phyloP scores from a whole-genome alignment of 768 basidiomycete genomes.

The Macrolepiota dolichaula region DNA sequence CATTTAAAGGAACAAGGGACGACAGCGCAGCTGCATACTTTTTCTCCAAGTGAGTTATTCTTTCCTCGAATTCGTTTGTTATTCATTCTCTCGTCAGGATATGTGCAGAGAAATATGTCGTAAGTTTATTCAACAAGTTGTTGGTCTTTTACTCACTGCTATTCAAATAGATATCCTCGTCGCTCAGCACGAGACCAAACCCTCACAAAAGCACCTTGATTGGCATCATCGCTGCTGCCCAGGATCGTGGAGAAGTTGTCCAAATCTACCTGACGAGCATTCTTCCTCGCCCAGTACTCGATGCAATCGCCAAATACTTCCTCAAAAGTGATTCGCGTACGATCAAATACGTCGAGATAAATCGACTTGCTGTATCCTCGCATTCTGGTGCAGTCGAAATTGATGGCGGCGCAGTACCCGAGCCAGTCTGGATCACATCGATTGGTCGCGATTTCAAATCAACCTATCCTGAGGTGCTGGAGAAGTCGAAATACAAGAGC shows the following conservation, averaged over 20 bases:
- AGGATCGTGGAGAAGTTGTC: neutral
- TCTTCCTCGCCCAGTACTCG: neutral
- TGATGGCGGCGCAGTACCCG: neutral
- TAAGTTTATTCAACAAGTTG: neutral
- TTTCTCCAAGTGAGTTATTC: neutral
- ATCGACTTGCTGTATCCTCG: neutral
- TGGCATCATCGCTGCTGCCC: neutral
- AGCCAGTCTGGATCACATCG: neutral
- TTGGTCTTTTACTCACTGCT: neutral
- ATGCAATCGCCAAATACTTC: neutral
- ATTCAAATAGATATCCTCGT: neutral
- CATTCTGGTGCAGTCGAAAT: neutral
- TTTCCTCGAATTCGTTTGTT: neutral
- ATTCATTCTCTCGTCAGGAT: neutral
- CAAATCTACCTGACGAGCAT: neutral
- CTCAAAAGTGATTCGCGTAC: neutral
- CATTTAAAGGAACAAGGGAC: neutral
- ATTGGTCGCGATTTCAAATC: neutral
- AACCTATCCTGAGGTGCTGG: neutral
- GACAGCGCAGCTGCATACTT: neutral
- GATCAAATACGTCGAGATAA: neutral
- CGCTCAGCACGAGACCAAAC: neutral
- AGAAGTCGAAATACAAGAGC: neutral
- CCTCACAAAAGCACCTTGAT: neutral
- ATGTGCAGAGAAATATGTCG: neutral